These are phyloP conservation scores for Camellia japonica DNA, from an alignment of 148 eudicot genomes.

Conservation along the genomic window DNA sequence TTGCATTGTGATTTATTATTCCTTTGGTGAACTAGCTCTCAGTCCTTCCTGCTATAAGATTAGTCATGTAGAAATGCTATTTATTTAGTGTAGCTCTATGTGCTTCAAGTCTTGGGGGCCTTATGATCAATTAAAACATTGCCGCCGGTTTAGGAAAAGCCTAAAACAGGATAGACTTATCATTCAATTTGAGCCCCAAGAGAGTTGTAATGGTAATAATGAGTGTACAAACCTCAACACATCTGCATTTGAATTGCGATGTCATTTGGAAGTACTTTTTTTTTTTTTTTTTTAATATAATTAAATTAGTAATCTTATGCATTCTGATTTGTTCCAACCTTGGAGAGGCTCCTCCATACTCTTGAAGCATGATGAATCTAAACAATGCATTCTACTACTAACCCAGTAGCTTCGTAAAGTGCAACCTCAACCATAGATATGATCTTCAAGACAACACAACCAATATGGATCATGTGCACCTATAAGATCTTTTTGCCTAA, in stretches of 20 bases:
- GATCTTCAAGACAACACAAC: neutral
- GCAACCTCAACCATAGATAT: neutral
- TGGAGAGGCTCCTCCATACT: neutral
- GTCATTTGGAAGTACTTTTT: neutral
- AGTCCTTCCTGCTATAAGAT: conserved; percentile 3
- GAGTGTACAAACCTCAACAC: neutral
- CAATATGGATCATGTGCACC: neutral
- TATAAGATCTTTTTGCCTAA: neutral
- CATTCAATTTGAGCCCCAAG: neutral
- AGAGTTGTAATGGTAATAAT: neutral
- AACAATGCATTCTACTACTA: neutral
- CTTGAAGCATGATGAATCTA: neutral
- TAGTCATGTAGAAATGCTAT: neutral
- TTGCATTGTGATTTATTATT: neutral
- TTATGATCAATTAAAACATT: neutral
- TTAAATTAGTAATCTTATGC: neutral
- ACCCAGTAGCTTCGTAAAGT: neutral
- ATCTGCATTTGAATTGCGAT: neutral
- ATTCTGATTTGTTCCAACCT: neutral
- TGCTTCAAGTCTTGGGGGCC: neutral
- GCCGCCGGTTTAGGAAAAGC: neutral
- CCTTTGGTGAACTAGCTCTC: neutral
- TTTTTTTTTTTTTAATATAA: no score
- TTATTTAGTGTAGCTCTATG: neutral
- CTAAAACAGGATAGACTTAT: neutral